Base-by-base conservation (phyloP, 805 yeast species). In the Vanderwaltozyma yarrowii region DNA sequence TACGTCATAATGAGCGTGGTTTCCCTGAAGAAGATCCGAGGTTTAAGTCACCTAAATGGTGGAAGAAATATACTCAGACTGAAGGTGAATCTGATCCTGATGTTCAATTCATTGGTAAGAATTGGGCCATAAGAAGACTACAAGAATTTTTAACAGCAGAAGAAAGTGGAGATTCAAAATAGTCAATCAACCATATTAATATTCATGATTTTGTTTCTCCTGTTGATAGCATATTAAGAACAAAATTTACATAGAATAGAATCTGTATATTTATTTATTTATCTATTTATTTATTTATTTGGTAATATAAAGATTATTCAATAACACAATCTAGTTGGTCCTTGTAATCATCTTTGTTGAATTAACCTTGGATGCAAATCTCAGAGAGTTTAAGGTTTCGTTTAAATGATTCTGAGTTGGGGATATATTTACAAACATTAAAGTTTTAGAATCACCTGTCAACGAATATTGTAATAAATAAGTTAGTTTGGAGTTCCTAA, bases 401-500 rank as follows among this genome's bases (percentile, higher is more conserved):
- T 69, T 73, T 30, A 78, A 66, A 55, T 84, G 82, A 13, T 60
- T 60, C 10, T 55, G 56, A 35, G 71, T 62, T 3, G 95, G 87
- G 1, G 95, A 81, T 1, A 88, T 69, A 50, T 86, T 88, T 13
- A 87, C 96, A 67, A 89, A 81, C 95, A 89, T 87, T 42, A 89
- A 66, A 0, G 96, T 86, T 59, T 89, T 92, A 2, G 95, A 83
- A 39, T 75, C 72, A 0, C 95, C 96, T 6, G 81, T 77, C 19
- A 89, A 66, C 13, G 96, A 86, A 52, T 83, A 77, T 51, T 87
- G 92, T 41, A 89, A 65, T 12, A 88, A 64, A 54, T 84, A 84
- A 0, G 98, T 89, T 52, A 89, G 71, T 56, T 92, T 92, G 8
- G 96, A 86, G 60, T 92, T 96, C 54, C 98, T 67, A 62, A 86